Evolutionary conservation across 1,139 yeast species (phyloP), one percentile per base, ranked within the genome.

Genomic region (Hanseniaspora gamundiae): DNA sequence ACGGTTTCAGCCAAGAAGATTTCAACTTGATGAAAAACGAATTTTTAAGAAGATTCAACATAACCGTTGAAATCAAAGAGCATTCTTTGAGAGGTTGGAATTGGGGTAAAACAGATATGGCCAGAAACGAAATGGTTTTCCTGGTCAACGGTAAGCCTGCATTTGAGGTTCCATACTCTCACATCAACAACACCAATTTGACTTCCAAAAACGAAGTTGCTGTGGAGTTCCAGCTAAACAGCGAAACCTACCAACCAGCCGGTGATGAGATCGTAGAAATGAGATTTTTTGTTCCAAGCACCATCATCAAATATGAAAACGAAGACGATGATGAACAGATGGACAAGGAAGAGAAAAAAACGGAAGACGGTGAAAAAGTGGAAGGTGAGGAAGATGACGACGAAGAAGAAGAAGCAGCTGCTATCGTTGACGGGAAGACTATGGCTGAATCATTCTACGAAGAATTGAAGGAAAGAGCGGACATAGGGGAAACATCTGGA

Each of bases 51-150:
- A 76, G 83, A 56, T 86, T 87, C 64, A 69, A 68, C 45, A 69
- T 85, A 42, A 73, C 74, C 44, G 70, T 93, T 50, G 97, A 91
- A 54, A 80, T 75, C 50, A 77, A 73, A 55, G 97, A 91, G 56
- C 98, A 91, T 62, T 83, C 96, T 5, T 68, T 91, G 53, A 76
- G 96, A 65, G 99, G 99, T 36, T 91, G 98, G 98, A 91, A 91
- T 63, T 91, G 98, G 98, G 99, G 99, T 45, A 79, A 80, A 51
- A 73, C 91, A 10, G 95, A 88, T 60, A 76, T 93, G 61, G 95
- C 94, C 13, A 76, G 95, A 59, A 85, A 87, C 54, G 98, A 91
- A 61, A 69, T 91, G 64, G 75, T 86, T 28, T 88, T 93, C 65
- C 79, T 80, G 46, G 80, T 88, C 30, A 85, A 84, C 56, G 87